Evolutionary conservation across 2,329 filamentous ascomycete genomes (phyloP).

Genomic region (Clonostachys chloroleuca): DNA sequence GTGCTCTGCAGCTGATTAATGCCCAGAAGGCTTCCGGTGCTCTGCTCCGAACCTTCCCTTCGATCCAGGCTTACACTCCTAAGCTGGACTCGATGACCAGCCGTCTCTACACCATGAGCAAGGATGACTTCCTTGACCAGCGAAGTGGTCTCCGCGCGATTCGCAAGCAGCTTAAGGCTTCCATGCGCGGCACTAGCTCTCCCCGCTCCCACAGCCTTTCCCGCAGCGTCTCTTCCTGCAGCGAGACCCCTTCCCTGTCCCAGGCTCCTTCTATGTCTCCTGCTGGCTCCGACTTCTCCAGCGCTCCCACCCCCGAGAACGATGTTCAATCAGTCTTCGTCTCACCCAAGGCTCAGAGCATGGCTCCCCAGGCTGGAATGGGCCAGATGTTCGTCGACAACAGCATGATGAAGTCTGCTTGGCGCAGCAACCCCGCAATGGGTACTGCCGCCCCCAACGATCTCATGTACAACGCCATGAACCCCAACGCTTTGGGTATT

Average conservation of each 20-base stretch:
- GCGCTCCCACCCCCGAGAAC: conserved; percentile 1
- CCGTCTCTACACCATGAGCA: conserved; percentile 16
- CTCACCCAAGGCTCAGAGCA: conserved; percentile 5
- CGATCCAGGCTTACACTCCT: conserved; percentile 12
- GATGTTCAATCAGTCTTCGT: neutral
- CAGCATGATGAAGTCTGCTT: conserved; percentile 8
- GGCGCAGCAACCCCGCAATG: conserved; percentile 5
- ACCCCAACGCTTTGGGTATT: conserved; percentile 9
- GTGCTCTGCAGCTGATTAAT: conserved; percentile 17
- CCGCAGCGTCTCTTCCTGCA: conserved; percentile 1
- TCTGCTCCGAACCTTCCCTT: conserved; percentile 10
- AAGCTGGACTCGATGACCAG: conserved; percentile 14
- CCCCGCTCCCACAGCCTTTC: neutral
- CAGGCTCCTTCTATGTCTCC: neutral
- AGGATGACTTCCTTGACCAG: conserved; percentile 18
- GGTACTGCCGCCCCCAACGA: conserved; percentile 7
- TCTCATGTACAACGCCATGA: conserved; percentile 13
- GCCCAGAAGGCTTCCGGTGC: conserved; percentile 5
- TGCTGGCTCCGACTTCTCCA: neutral
- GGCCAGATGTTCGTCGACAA: conserved; percentile 10
- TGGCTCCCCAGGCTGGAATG: conserved; percentile 4
- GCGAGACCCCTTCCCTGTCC: neutral
- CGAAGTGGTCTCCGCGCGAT: conserved; percentile 11
- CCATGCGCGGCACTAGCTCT: conserved; percentile 7
- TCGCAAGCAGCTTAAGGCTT: conserved; percentile 20